Percentiles rank a stretch among this genome's conserved stretches.
Conservation (phyloP, 2,329 filamentous ascomycete species). For the Capronia americana region DNA sequence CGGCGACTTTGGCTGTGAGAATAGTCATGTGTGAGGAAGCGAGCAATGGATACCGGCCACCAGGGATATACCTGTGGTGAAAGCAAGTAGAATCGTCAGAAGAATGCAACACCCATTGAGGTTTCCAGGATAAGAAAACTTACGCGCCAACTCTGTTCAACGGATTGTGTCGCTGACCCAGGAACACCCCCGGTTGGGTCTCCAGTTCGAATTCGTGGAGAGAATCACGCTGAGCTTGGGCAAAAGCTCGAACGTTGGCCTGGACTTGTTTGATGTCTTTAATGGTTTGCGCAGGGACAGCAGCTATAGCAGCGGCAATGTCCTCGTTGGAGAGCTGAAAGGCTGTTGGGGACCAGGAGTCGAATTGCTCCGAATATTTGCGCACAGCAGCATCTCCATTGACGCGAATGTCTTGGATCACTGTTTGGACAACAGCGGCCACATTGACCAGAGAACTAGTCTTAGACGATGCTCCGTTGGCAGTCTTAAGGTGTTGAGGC, state of each 20-base stretch:
- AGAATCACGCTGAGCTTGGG: conserved; percentile 53
- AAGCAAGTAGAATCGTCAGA: too few species aligned
- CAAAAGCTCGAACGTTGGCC: conserved; percentile 58
- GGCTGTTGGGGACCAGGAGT: conserved; percentile 58
- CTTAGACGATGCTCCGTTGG: too few species aligned
- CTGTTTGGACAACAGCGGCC: neutral
- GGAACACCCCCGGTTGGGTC: conserved; percentile 57
- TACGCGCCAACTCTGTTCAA: conserved; percentile 56
- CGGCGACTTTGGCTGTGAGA: conserved; percentile 61
- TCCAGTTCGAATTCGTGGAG: conserved; percentile 60
- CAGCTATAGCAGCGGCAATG: conserved; percentile 54
- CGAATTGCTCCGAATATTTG: conserved; percentile 60
- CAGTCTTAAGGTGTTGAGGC: too few species aligned
- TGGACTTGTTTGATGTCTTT: conserved; percentile 61
- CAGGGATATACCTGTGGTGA: conserved; percentile 52
- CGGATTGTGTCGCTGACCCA: conserved; percentile 60
- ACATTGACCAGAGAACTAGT: neutral
- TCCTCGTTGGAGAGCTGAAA: conserved; percentile 57
- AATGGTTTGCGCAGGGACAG: conserved; percentile 58
- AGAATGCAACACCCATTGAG: too few species aligned
- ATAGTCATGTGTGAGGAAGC: conserved; percentile 64
- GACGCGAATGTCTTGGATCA: conserved; percentile 49
- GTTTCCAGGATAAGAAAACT: neutral
- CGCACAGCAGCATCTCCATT: conserved; percentile 59
- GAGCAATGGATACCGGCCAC: conserved; percentile 60